Evolutionary conservation across 2,329 filamentous ascomycete genomes (phyloP).

Genomic region (Diplodia seriata): DNA sequence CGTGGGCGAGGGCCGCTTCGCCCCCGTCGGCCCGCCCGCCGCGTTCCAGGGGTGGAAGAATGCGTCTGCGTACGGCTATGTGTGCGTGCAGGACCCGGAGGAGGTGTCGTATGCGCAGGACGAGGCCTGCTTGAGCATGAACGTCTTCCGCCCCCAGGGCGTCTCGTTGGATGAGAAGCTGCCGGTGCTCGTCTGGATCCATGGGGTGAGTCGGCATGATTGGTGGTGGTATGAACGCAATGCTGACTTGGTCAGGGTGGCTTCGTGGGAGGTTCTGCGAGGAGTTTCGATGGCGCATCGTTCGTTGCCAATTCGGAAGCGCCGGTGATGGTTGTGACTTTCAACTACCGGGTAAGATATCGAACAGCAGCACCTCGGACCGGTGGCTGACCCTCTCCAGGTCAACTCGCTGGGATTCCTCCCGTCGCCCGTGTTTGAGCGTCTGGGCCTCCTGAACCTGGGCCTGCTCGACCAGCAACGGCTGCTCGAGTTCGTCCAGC

Average conservation of each 20-base stretch:
- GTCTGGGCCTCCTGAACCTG: constrained; percentile 43
- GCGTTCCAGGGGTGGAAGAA: constrained; percentile 51
- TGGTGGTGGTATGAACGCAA: no score
- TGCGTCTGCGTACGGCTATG: constrained; percentile 37
- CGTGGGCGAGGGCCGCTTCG: constrained; percentile 52
- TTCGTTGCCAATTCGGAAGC: constrained; percentile 44
- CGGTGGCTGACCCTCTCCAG: neutral
- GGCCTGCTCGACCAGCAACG: constrained; percentile 53
- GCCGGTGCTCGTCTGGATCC: constrained; percentile 26
- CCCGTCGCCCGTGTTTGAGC: constrained; percentile 44
- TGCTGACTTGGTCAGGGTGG: constrained; percentile 1
- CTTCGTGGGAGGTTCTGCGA: constrained; percentile 40
- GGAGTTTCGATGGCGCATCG: constrained; percentile 45
- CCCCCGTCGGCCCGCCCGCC: constrained; percentile 50
- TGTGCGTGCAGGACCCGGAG: constrained; percentile 28
- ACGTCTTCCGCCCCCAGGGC: constrained; percentile 34
- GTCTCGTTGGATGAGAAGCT: constrained; percentile 12
- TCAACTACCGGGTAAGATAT: constrained; percentile 44
- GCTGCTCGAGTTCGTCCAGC: constrained; percentile 57
- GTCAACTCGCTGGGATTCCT: constrained; percentile 42
- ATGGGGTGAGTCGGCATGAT: neutral
- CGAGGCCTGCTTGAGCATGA: constrained; percentile 38
- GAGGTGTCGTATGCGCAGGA: constrained; percentile 14
- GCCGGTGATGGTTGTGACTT: constrained; percentile 46
- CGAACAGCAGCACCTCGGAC: neutral